Base-by-base conservation (phyloP, 169 alveolate genomes). In the Cryptosporidium bovis region DNA sequence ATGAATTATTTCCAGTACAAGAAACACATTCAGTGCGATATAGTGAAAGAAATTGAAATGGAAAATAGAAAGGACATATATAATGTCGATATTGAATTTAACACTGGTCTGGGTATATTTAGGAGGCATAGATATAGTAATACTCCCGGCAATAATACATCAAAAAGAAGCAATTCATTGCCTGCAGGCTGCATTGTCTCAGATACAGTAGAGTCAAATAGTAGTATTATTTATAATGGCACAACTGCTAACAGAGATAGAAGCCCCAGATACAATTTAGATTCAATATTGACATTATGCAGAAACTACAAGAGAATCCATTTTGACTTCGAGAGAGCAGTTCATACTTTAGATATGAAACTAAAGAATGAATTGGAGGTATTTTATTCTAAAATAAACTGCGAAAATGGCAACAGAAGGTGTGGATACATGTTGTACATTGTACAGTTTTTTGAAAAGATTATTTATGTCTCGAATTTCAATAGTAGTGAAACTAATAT, bases 361-460 rank as follows among this genome's bases (percentile, higher is more conserved):
- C 46, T 69, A 1, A 69, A 53, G 56, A 33, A n/a, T 16, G 56
- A 69, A 34, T 69, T 69, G 15, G 67, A 53, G 27, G 31, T n/a
- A 27, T 51, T 69, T 34, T 69, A 69, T 34, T 51, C 66, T 3
- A 69, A 53, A n/a, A 60, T 69, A 5, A 69, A 69, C 40, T 55
- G 55, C 7, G 82, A 66, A 0, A 3, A 5, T 24, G 44, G 16
- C 2, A 20, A 27, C 5, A 31, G 24, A 50, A 40, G 34, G 8
- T 7, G 24, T 0, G 82, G 44, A 50, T 66, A 16, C 44, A 24
- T 69, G 27, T 53, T 69, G 44, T 56, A 51, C 16, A 16, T 69
- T 2, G 58, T 53, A 27, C 83, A 69, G 40, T 69, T 69, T 33
- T 64, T 69, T 3, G 83, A 69, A 33, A 69, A 56, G 40, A 34